phyloP scores from a whole-genome alignment of 208 protist species.

The Plasmodiophora brassicae region DNA sequence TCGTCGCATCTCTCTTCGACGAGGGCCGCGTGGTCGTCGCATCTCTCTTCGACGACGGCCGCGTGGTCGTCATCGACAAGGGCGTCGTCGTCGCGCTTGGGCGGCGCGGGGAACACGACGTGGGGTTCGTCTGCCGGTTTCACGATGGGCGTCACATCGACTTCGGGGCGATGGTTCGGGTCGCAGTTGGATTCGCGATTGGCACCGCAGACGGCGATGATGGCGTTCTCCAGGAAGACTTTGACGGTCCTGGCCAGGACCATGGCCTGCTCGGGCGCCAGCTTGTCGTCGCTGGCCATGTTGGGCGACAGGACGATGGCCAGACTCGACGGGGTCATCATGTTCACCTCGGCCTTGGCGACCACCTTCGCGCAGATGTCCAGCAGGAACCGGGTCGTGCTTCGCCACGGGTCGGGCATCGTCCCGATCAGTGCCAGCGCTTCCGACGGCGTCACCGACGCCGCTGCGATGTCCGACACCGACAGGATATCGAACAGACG shows the following conservation, averaged over 20 bases:
- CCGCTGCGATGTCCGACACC: neutral
- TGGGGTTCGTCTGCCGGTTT: too few relatives aligned
- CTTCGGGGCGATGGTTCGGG: too few relatives aligned
- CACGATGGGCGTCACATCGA: too few relatives aligned
- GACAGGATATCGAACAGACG: neutral
- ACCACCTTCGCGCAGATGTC: neutral
- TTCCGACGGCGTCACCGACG: neutral
- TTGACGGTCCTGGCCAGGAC: neutral
- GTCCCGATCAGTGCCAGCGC: neutral
- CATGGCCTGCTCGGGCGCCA: neutral
- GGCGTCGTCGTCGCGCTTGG: too few relatives aligned
- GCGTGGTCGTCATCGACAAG: too few relatives aligned
- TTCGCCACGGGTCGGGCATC: neutral
- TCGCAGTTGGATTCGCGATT: too few relatives aligned
- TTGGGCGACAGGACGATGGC: conserved; percentile 12
- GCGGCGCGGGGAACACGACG: too few relatives aligned
- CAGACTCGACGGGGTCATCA: neutral
- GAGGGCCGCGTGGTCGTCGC: too few relatives aligned
- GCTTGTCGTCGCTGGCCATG: neutral
- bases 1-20: too few relatives aligned
- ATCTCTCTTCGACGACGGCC: too few relatives aligned
- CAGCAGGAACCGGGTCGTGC: neutral
- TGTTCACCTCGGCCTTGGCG: neutral
- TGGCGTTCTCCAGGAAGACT: neutral
- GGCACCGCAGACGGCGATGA: too few relatives aligned